Conservation (phyloP, 1,139 yeast species). For the Lodderomyces orthopsilosis region DNA sequence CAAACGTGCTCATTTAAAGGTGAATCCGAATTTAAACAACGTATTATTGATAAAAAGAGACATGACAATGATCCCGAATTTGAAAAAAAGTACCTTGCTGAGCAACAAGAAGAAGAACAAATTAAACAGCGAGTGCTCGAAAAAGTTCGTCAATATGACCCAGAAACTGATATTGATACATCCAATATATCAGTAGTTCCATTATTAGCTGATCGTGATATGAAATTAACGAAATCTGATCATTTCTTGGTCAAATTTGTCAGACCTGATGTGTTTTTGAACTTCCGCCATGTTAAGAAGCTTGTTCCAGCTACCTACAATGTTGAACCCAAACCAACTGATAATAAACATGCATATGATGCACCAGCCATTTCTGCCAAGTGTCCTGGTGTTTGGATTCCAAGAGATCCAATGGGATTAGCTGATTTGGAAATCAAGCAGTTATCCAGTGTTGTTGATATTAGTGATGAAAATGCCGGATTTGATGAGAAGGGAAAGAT, state of each 20-base stretch:
- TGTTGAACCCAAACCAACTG: constrained; percentile 27
- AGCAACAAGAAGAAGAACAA: constrained; percentile 18
- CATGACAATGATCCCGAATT: constrained; percentile 8
- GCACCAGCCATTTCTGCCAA: constrained; percentile 67
- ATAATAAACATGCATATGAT: constrained; percentile 50
- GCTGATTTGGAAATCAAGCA: constrained; percentile 57
- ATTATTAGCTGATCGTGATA: constrained; percentile 55
- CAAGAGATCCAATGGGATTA: constrained; percentile 80
- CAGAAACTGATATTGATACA: constrained; percentile 5
- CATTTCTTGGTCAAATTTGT: constrained; percentile 48
- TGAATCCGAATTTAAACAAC: constrained; percentile 32
- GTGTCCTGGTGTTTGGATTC: constrained; percentile 83
- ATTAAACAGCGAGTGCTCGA: constrained; percentile 6
- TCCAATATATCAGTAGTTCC: constrained; percentile 26
- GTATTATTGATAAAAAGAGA: constrained; percentile 27
- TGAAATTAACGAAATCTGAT: constrained; percentile 26
- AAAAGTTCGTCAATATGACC: constrained; percentile 17
- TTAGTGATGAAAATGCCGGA: constrained; percentile 65
- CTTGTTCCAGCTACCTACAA: constrained; percentile 52
- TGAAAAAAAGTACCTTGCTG: constrained; percentile 14
- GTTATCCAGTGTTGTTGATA: constrained; percentile 42
- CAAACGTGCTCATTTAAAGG: constrained; percentile 55
- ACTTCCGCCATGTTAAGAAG: constrained; percentile 52
- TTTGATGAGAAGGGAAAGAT: constrained; percentile 60
- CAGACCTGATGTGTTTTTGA: constrained; percentile 63